Evolutionary conservation across 768 basidiomycete genomes (phyloP).

Genomic region (Neoboletus brunneissimus): DNA sequence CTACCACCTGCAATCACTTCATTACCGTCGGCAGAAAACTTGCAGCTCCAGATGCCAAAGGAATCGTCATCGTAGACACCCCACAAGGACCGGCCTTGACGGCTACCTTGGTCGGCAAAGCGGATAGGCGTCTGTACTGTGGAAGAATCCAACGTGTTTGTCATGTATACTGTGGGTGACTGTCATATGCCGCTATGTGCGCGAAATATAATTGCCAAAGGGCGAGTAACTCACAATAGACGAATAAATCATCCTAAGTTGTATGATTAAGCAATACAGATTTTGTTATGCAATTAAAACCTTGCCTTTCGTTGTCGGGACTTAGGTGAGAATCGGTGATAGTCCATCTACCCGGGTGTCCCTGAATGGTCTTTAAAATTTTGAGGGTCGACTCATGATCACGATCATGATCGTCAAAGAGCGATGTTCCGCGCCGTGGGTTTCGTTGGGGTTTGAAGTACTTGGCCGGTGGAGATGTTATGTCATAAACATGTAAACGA

Average conservation of each 20-base stretch:
- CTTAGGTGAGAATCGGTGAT: constrained; percentile 94
- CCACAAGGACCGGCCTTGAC: constrained; percentile 34
- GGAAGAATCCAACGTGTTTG: constrained; percentile 63
- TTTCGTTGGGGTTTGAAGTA: constrained; percentile 16
- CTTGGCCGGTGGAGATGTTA: constrained; percentile 45
- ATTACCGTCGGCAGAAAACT: constrained; percentile 94
- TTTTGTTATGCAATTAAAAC: constrained; percentile 47
- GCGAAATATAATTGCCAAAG: background rate
- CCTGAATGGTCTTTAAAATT: constrained; percentile 65
- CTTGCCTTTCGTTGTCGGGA: constrained; percentile 79
- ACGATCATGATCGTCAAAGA: constrained; percentile 29
- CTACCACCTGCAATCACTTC: constrained; percentile 93
- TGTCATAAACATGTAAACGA: constrained; percentile 84
- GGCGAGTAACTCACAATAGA: constrained; percentile 56
- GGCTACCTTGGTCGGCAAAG: constrained; percentile 48
- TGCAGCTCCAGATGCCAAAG: constrained; percentile 88
- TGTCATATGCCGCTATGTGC: constrained; percentile 29
- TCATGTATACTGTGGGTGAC: constrained; percentile 74
- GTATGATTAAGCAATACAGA: constrained; percentile 1
- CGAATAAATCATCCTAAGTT: constrained; percentile 82
- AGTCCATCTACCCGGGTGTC: constrained; percentile 81
- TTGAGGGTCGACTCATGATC: constrained; percentile 51
- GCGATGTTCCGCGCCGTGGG: constrained; percentile 14
- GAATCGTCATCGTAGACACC: constrained; percentile 40
- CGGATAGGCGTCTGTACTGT: constrained; percentile 59